These are phyloP conservation scores for Tulasnella sp. DNA, from an alignment of 768 basidiomycete genomes.

Conservation along the genomic window DNA sequence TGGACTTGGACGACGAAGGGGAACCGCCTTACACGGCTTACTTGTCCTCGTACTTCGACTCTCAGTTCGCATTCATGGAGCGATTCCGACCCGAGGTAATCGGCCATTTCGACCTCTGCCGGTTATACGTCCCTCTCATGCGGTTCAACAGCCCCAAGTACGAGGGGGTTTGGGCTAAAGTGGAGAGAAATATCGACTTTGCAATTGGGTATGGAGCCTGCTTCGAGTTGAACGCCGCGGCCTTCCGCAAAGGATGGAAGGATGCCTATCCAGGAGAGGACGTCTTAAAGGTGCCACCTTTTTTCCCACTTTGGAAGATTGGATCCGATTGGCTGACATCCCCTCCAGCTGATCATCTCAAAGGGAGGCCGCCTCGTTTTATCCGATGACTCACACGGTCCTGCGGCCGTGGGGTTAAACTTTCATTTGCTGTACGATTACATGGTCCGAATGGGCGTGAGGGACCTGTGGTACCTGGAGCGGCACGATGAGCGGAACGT, in stretches of 20 bases:
- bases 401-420: slow-evolving; percentile 84
- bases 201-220: slow-evolving; percentile 83
- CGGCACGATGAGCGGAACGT: slow-evolving; percentile 25
- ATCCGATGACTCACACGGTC: slow-evolving; percentile 96
- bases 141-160: slow-evolving; percentile 53
- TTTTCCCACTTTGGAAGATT: slow-evolving; percentile 36
- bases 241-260: slow-evolving; percentile 88
- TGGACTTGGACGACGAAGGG: background rate
- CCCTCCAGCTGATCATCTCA: slow-evolving; percentile 65
- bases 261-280: slow-evolving; percentile 83
- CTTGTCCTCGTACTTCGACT: slow-evolving; percentile 73
- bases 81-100: slow-evolving; percentile 83
- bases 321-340: background rate
- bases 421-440: slow-evolving; percentile 71
- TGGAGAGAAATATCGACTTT: slow-evolving; percentile 73
- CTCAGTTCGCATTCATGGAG: slow-evolving; percentile 71
- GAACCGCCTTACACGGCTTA: slow-evolving; percentile 36
- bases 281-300: slow-evolving; percentile 63
- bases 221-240: slow-evolving; percentile 92
- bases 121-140: slow-evolving; percentile 74
- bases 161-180: slow-evolving; percentile 62
- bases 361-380: slow-evolving; percentile 76
- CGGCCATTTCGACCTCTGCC: slow-evolving; percentile 92
- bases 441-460: slow-evolving; percentile 60
- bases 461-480: slow-evolving; percentile 49